Evolutionary conservation across 495 filamentous ascomycete genomes (phyloP).

Genomic region (Trichodelitschia bisporula): DNA sequence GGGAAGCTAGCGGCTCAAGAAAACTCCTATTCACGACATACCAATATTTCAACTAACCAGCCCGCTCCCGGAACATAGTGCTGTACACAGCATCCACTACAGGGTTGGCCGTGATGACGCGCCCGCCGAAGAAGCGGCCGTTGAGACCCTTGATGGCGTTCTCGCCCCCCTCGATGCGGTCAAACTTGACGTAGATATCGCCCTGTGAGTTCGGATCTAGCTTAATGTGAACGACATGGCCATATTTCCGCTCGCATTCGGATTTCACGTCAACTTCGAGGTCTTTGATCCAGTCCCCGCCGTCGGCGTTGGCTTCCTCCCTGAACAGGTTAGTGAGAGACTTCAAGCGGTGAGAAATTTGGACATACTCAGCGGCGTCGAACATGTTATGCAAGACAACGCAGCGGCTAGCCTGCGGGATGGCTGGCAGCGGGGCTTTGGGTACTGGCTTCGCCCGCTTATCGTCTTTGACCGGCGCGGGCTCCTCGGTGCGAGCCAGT

Average conservation of each 20-base stretch:
- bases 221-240: constrained; percentile 91
- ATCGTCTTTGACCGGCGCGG: constrained; percentile 21
- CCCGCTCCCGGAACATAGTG: constrained; percentile 79
- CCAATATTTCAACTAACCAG: too few relatives aligned
- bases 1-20: too few relatives aligned
- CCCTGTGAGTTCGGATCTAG: constrained; percentile 82
- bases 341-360: background rate
- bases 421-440: constrained; percentile 32
- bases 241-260: constrained; percentile 92
- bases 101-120: constrained; percentile 73
- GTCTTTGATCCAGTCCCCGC: constrained; percentile 75
- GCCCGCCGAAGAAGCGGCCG: constrained; percentile 80
- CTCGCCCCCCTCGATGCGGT: constrained; percentile 78
- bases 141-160: constrained; percentile 96
- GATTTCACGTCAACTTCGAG: constrained; percentile 79
- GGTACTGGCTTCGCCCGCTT: background rate
- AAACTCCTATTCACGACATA: too few relatives aligned
- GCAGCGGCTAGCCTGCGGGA: constrained; percentile 84
- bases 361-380: constrained; percentile 63
- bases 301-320: constrained; percentile 43
- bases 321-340: constrained; percentile 17
- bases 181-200: constrained; percentile 97
- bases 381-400: constrained; percentile 93
- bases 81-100: constrained; percentile 97
- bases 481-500: constrained; percentile 66